Base-by-base conservation (phyloP, 495 filamentous ascomycete species). In the Amphirosellinia nigrospora region DNA sequence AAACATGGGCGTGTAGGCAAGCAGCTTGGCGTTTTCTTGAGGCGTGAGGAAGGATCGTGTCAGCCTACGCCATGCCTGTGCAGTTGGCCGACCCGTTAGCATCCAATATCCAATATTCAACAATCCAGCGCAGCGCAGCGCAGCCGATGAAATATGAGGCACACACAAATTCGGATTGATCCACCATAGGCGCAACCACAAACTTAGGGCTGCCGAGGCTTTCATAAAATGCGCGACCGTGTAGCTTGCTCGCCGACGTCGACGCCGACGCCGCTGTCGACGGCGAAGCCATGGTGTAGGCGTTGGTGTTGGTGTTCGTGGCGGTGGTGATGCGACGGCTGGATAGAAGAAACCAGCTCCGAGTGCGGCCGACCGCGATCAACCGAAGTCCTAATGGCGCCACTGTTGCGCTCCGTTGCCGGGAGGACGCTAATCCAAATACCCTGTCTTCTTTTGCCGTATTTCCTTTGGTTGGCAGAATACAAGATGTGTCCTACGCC, bases 181-280 rank as follows among this genome's bases (percentile, higher is more conserved):
- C 96, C 26, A 99, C 96, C 96, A 99, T 99, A 39, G 96, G 96
- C 41, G 96, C 96, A 34, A 99, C 86, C 48, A 98, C 87, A 71
- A 92, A 89, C 76, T 92, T 96, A 0, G 96, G 96, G 66, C 90
- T 93, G 15, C 96, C 96, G 66, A 99, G 88, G 73, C 92, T 96
- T 79, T 97, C 89, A 75, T 97, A 99, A 79, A 99, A 97, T 41
- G 91, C 90, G 23, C 96, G 86, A 7, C 96, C 96, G 70, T 90
- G 87, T 1, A 97, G 83, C 77, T 95, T 97, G 66, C 70, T 61
- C 15, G 32, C 70, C 1, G 74, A 64, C 28, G 68, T 46, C 68
- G 65, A 9, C 11, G 52, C 5, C 16, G 43, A n/a, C 13, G 43
- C 52, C 13, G 56, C 0, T 2, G 32, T 43, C 9, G 45, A 30